Evolutionary conservation across 108 stramenopile genomes (phyloP).

Genomic region (Discostella stelligeroides): DNA sequence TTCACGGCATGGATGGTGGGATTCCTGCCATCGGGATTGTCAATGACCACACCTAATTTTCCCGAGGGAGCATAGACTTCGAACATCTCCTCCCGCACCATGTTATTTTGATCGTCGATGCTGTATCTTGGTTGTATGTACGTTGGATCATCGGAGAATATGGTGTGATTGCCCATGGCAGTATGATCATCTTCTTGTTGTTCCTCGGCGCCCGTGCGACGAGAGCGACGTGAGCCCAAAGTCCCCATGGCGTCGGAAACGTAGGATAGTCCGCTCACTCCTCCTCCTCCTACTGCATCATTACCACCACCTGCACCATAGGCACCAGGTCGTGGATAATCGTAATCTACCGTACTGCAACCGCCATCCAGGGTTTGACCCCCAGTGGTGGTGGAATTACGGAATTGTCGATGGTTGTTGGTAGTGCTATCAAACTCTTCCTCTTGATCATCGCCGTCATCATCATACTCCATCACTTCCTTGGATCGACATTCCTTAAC

Average conservation of each 20-base stretch:
- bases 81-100: conserved; percentile 69
- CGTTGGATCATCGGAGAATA: conserved; percentile 50
- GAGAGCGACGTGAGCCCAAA: conserved; percentile 67
- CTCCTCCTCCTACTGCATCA: too few species aligned
- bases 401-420: too few species aligned
- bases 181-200: conserved; percentile 11
- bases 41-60: conserved; percentile 92
- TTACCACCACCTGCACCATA: conserved; percentile 64
- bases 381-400: too few species aligned
- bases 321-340: conserved; percentile 87
- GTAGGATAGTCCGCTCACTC: too few species aligned
- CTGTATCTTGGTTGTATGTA: too few species aligned
- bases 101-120: conserved; percentile 45
- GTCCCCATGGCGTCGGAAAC: conserved; percentile 78
- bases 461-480: too few species aligned
- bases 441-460: too few species aligned
- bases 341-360: conserved; percentile 73
- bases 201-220: conserved; percentile 44
- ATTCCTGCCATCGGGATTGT: conserved; percentile 88
- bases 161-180: conserved; percentile 35
- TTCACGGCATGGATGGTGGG: too few species aligned
- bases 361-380: too few species aligned
- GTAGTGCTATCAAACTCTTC: too few species aligned
- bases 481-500: too few species aligned
- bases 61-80: conserved; percentile 84